Base-by-base conservation (phyloP, 2,329 filamentous ascomycete species). In the Golovinomyces cichoracearum region DNA sequence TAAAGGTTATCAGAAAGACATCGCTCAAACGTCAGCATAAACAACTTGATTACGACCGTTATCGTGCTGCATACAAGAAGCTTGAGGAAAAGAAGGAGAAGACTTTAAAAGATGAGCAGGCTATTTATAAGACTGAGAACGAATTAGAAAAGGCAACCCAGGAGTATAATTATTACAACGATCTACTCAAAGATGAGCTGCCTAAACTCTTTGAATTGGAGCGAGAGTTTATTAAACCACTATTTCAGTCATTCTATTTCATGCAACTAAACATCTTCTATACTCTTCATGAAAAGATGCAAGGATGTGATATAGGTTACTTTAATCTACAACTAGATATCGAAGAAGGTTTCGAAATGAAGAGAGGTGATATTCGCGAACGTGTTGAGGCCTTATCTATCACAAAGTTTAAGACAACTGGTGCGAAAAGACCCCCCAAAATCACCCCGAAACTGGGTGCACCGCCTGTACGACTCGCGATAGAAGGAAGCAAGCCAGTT, bases 261-360 rank as follows among this genome's bases (percentile, higher is more conserved):
- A 98, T 98, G 90, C 90, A 98, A 65, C 74, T 98, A 55, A 98
- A 98, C 64, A 83, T 98, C 55, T 98, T 95, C 64, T 98, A 98
- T 65, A 98, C 90, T 0, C 71, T 98, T 48, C 90, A 98, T 63
- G 88, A 95, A 65, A 84, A 80, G 65, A 98, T 98, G 90, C 90
- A 98, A 66, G 77, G 73, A 55, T 85, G 92, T 63, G 86, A 95
- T 60, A 98, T 98, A 61, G 85, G 85, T 52, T 98, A 98, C 66
- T 98, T 98, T 64, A 83, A 98, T 63, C 72, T 98, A 47, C 83
- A 81, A 1, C 71, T 83, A 27, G 86, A 93, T 58, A 80, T 98
- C 40, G 84, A 94, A 62, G 88, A 88, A 54, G 86, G 84, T 12
- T 98, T 93, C 62, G 70, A 82, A 58, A 72, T 76, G 63, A 94